Evolutionary conservation across 345 rosid species (phyloP), one percentile per base, ranked within the genome.

Genomic region (Geranium brycei): DNA sequence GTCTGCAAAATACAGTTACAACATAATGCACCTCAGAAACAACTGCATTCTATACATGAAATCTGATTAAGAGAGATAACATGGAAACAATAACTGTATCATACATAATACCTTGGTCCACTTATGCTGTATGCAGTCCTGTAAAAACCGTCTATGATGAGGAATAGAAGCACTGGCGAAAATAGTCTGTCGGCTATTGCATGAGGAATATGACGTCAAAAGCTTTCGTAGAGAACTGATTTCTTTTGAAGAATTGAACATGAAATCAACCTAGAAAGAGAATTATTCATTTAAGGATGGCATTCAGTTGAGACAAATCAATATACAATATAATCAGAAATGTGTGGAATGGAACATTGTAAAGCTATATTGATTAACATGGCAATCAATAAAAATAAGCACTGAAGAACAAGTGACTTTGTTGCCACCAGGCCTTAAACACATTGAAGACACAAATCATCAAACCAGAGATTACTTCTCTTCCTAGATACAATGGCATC

Each of bases 121-220:
- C 68, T 92, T 89, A 74, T 87, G 96, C 68, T 87, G 98, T 57
- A 89, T 75, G 70, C 96, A 89, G 58, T 89, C 95, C 68, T 84
- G 79, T 51, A 89, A 62, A 74, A 92, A 92, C 72, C 89, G 77
- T 31, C 81, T 82, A 67, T 89, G 96, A 72, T 92, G 96, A 57
- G 96, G 98, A 60, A 89, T 84, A 70, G 98, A 92, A 63, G 98
- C 98, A 76, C 98, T 85, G 23, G 93, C 93, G 66, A 92, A 85
- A 76, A 92, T 76, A 4, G 93, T 92, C 79, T 84, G 98, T 58
- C 91, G 95, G 73, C 66, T 76, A 65, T 77, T 76, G 79, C 86
- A 83, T 4, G 90, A 87, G 1, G 96, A 89, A 68, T 84, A 89
- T 18, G 78, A 73, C 7, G 82, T 85, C 82, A 92, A 73, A 63